Evolutionary conservation across 768 basidiomycete genomes (phyloP), one percentile per base, ranked within the genome.

Genomic region (Cubamyces sp.): DNA sequence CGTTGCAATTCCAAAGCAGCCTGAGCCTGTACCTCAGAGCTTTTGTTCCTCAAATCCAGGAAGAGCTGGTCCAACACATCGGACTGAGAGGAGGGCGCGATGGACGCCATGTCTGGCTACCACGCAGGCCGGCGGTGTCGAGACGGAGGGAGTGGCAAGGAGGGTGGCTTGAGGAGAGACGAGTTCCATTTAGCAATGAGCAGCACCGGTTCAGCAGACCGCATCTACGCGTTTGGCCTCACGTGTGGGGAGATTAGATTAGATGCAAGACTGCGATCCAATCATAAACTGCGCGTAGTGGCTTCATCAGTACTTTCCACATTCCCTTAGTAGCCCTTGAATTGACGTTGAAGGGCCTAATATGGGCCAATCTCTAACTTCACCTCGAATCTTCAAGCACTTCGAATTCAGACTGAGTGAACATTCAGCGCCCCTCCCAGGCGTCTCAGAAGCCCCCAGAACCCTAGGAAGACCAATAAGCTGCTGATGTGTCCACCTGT

Each of bases 1-100:
- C 86, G 86, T 71, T 86, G 82, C 59, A 94, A 75, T 46, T 92
- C 89, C 43, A 81, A 74, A 14, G 92, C 92, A 58, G 90, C 82
- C 70, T 88, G 84, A 42, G 81, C 71, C 53, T 92, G 83, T 15
- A 80, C 76, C 6, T 94, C 91, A 45, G 81, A 78, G 72, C 77
- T 84, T 70, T 85, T 85, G 76, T 77, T 86, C 70, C 82, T 85
- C 51, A 92, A 81, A 11, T 82, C 82, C 64, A 81, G 80, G 65
- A 92, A 92, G 65, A 92, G 89, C 53, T 83, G 76, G 58, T 81
- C 81, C 41, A 91, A 81, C 55, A 82, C 79, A 52, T 90, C 90
- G 45, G 79, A 77, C 71, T 88, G 87, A 52, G 80, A 74, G 34
- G 84, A 77, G 63, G 84, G 80, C 54, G 80, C 76, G 62, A 79